Evolutionary conservation across 202 grass and related monocot genomes (phyloP), one percentile per base, ranked within the genome.

Genomic region (Setaria italica): DNA sequence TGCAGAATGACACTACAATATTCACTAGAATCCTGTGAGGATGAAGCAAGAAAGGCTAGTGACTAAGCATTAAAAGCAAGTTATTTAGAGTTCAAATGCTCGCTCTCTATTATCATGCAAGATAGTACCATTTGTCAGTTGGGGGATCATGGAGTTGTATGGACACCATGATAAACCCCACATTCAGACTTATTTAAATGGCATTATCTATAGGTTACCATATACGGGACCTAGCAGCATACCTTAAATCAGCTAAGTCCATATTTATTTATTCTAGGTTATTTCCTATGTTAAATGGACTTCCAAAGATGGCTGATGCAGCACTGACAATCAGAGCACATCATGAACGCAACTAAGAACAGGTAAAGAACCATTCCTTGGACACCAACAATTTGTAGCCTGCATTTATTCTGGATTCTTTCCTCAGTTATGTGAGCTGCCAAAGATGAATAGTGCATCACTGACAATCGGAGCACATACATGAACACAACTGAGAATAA

Each of bases 221-320:
- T 63, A 79, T 4, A 37, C 35, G 29, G 47, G 12, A 35, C 11
- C 20, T 58, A 67, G 74, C 68, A n/a, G 20, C 67, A 84, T 67
- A 88, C 32, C 50, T 59, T 80, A 37, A 14, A 84, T 88, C 20
- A 58, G 74, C 68, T 74, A 84, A 77, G 29, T 32, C 50, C 55
- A 41, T 48, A 12, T 41, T 60, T 62, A 32, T 80, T 72, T 60
- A 37, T 45, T 80, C 1, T 54, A 16, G 33, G 15, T 78, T 48
- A 10, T 10, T 30, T 58, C 41, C 34, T 75, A 33, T 42, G 76
- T 54, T 53, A 51, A 53, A 57, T 3, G 39, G 45, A 78, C 29
- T 67, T 34, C 7, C 2, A 39, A 78, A 33, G 43, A 73, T 80
- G 67, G 33, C 20, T 8, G 20, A 80, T 47, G 0, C 33, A 50